These are phyloP conservation scores for Dactylonectria macrodidyma DNA, from an alignment of 2,329 filamentous ascomycete species.

Conservation along the genomic window DNA sequence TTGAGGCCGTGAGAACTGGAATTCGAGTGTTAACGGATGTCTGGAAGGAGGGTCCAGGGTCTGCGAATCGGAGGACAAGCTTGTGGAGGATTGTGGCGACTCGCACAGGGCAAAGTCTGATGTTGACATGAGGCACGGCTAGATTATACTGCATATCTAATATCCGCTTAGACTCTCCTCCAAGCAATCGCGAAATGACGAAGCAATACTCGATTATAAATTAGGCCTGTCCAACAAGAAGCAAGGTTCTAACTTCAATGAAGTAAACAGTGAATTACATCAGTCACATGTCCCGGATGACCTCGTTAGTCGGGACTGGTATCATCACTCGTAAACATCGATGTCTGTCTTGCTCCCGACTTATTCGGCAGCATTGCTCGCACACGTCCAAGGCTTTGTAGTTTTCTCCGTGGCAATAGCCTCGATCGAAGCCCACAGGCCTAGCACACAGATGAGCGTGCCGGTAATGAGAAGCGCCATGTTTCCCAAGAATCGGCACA, in stretches of 20 bases:
- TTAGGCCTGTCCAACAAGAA: neutral
- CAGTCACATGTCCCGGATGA: neutral
- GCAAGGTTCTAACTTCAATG: neutral
- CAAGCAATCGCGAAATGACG: neutral
- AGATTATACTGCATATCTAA: too few relatives aligned
- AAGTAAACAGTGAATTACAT: neutral
- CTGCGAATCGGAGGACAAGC: constrained; percentile 15
- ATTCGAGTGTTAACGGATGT: constrained; percentile 40
- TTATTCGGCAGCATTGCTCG: constrained; percentile 46
- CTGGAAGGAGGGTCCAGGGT: constrained; percentile 36
- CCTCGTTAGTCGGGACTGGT: neutral
- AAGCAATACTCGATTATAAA: neutral
- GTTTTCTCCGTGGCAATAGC: constrained; percentile 50
- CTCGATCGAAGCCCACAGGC: constrained; percentile 58
- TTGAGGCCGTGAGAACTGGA: constrained; percentile 43
- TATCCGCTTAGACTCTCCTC: neutral
- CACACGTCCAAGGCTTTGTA: constrained; percentile 56
- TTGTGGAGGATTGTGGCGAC: constrained; percentile 23
- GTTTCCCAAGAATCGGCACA: constrained; percentile 51
- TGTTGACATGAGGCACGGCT: constrained; percentile 8
- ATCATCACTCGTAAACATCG: neutral
- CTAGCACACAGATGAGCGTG: constrained; percentile 55
- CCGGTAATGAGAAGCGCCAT: constrained; percentile 52
- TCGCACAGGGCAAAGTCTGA: constrained; percentile 14
- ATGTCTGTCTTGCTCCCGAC: neutral